phyloP scores from a whole-genome alignment of 2,329 filamentous ascomycete species.

The Sphaerulina vaccinii region DNA sequence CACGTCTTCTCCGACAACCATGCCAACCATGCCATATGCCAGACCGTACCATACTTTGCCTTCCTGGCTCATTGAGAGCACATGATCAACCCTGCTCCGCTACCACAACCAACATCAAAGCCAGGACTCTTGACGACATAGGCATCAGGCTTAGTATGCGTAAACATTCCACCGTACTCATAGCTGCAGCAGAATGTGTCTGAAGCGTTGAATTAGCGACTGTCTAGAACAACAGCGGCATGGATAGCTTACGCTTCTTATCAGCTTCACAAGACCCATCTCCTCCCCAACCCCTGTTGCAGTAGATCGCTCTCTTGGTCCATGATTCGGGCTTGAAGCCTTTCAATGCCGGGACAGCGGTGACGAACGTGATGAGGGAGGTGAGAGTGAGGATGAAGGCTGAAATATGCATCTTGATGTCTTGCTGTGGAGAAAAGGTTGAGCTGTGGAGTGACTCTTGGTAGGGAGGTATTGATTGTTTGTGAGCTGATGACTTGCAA shows the following conservation, averaged over 20 bases:
- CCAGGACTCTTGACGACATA: not conserved
- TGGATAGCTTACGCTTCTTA: not conserved
- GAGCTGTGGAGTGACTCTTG: too few species aligned
- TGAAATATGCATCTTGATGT: not conserved
- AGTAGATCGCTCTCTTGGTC: not conserved
- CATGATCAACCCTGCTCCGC: not conserved
- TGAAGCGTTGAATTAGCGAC: too few species aligned
- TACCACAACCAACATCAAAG: not conserved
- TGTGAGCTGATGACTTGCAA: too few species aligned
- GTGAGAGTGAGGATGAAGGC: not conserved
- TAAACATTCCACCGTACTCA: not conserved
- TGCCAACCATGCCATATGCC: too few species aligned
- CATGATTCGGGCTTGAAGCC: not conserved
- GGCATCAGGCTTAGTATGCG: not conserved
- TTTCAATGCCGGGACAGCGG: not conserved
- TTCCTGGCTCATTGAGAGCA: not conserved
- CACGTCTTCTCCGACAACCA: too few species aligned
- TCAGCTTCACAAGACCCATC: not conserved
- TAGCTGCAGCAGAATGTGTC: not conserved
- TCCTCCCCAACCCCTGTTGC: too few species aligned
- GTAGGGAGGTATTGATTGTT: too few species aligned
- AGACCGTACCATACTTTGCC: too few species aligned
- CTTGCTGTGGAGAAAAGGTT: too few species aligned
- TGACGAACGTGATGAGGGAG: not conserved
- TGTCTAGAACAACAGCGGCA: not conserved